Evolutionary conservation across 352 stramenopile species (phyloP).

Genomic region (Pythium aristosporum): DNA sequence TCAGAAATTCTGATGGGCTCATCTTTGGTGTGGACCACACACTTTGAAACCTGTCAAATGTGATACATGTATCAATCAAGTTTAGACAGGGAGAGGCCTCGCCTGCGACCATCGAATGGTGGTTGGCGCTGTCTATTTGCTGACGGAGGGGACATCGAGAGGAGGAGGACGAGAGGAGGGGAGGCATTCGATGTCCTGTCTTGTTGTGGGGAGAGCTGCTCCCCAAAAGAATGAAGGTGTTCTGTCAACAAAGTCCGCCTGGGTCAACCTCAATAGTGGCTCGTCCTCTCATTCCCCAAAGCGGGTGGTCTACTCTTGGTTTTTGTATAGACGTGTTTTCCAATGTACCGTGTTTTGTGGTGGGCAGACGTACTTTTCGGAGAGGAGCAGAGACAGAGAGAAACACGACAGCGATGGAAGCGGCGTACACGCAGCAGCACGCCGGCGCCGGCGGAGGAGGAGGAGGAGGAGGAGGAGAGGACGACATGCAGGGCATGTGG

Average conservation of each 20-base stretch:
- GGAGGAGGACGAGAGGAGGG: neutral
- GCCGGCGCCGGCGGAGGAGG: neutral
- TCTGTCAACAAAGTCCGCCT: conserved; percentile 1
- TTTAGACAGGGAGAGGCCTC: neutral
- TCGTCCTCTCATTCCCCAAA: neutral
- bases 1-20: neutral
- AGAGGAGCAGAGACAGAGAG: neutral
- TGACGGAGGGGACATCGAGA: neutral
- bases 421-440: conserved; percentile 8
- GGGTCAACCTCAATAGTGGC: conserved; percentile 1
- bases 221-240: neutral
- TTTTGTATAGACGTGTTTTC: neutral
- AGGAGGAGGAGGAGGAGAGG: conserved; percentile 8
- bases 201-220: neutral
- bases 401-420: conserved; percentile 3
- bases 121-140: neutral
- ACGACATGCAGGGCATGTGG: conserved; percentile 66
- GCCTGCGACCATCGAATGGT: neutral
- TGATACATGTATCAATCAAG: neutral
- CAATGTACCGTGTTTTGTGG: neutral
- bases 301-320: neutral
- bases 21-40: conserved; percentile 11
- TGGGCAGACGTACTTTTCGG: neutral
- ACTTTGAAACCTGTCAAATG: neutral
- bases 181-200: neutral